phyloP scores from a whole-genome alignment of 257 asterid species.

The Lycium barbarum region DNA sequence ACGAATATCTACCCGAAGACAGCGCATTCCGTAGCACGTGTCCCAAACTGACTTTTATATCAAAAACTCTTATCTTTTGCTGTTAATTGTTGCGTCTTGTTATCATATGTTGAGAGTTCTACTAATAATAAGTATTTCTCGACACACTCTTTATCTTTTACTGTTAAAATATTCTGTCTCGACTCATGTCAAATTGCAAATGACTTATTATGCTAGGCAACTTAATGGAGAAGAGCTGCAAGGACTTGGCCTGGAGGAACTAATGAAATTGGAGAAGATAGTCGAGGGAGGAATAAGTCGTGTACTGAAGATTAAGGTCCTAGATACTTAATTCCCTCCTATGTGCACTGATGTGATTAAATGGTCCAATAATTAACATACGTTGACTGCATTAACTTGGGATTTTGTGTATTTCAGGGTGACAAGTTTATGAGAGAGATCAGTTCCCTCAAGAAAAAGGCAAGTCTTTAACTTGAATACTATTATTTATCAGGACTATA shows the following conservation, averaged over 20 bases:
- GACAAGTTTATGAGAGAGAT: conserved; percentile 59
- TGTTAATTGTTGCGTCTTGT: not conserved
- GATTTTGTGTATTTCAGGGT: conserved; percentile 49
- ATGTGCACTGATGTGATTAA: not conserved
- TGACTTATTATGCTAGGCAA: conserved; percentile 44
- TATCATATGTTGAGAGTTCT: not conserved
- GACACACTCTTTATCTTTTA: too few relatives aligned
- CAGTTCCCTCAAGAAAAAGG: conserved; percentile 61
- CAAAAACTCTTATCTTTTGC: not conserved
- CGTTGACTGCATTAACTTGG: not conserved
- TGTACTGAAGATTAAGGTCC: conserved; percentile 56
- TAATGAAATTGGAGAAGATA: conserved; percentile 68
- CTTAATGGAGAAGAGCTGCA: conserved; percentile 76
- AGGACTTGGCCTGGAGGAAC: conserved; percentile 61
- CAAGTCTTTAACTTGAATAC: conserved; percentile 29
- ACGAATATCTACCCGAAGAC: not conserved
- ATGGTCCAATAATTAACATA: not conserved
- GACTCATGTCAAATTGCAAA: not conserved
- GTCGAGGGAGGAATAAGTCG: conserved; percentile 60
- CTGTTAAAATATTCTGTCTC: too few relatives aligned
- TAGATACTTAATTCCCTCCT: not conserved
- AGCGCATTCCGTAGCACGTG: not conserved
- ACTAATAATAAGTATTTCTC: too few relatives aligned
- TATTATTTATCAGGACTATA: too few relatives aligned
- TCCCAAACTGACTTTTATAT: not conserved